These are phyloP conservation scores for Fraxinus americana DNA, from an alignment of 257 asterid genomes.

Conservation along the genomic window DNA sequence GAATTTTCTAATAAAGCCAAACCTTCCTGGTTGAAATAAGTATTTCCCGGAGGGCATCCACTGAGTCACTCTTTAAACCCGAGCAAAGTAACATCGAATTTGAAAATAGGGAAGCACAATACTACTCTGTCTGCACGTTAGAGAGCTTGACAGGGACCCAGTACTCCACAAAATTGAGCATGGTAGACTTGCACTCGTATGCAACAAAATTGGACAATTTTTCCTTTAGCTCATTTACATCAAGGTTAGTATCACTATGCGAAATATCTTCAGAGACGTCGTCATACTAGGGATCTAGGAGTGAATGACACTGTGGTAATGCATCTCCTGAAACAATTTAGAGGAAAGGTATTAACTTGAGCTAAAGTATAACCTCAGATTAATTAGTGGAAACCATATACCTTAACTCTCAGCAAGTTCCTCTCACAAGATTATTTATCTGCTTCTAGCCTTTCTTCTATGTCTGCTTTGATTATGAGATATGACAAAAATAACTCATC, in stretches of 20 bases:
- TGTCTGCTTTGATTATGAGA: not conserved
- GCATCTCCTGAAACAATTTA: conserved; percentile 29
- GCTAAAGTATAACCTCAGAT: not conserved
- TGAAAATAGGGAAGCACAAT: conserved; percentile 57
- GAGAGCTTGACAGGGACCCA: conserved; percentile 76
- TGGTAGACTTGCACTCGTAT: conserved; percentile 30
- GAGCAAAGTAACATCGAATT: conserved; percentile 48
- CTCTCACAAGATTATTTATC: not conserved
- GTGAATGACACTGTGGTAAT: conserved; percentile 25
- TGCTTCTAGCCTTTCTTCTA: not conserved
- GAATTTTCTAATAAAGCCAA: conserved; percentile 15
- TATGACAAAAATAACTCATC: not conserved
- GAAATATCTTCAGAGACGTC: conserved; percentile 12
- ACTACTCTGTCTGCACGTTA: conserved; percentile 58
- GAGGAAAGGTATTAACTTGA: not conserved
- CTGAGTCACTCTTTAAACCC: conserved; percentile 23
- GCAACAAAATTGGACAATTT: conserved; percentile 26
- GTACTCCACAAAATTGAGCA: conserved; percentile 47
- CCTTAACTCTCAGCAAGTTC: not conserved
- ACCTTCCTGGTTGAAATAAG: conserved; percentile 58
- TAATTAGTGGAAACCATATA: not conserved
- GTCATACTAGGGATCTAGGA: conserved; percentile 31
- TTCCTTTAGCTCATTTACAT: conserved; percentile 28
- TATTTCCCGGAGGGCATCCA: conserved; percentile 34
- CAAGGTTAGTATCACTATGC: conserved; percentile 24